Conservation (phyloP, 176 grass and related monocot genomes). For the Oryza longistaminata region DNA sequence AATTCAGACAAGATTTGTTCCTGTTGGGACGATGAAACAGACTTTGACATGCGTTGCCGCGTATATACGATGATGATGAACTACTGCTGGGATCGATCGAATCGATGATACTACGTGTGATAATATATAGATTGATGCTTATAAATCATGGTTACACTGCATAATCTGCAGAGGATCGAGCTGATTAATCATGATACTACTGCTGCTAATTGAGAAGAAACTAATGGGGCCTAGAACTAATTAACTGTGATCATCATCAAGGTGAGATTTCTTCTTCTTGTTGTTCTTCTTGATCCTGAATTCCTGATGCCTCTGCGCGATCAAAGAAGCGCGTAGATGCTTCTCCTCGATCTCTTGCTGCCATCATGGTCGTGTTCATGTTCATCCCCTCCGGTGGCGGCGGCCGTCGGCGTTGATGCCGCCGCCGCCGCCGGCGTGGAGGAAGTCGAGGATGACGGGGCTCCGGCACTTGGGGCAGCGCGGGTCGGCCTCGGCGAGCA, state of each 20-base stretch:
- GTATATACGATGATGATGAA: not conserved
- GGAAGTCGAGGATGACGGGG: conserved; percentile 72
- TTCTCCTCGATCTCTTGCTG: not conserved
- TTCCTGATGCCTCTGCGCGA: conserved; percentile 7
- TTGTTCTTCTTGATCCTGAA: conserved; percentile 13
- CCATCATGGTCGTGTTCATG: not conserved
- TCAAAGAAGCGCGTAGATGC: not conserved
- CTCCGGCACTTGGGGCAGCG: conserved; percentile 72
- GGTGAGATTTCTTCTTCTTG: not conserved
- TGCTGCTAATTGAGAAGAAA: not conserved
- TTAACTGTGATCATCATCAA: not conserved
- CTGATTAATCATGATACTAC: not conserved
- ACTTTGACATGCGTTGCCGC: not conserved
- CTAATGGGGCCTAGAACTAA: not conserved
- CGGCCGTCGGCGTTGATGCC: not conserved
- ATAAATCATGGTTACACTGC: conserved; percentile 61
- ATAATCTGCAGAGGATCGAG: not conserved
- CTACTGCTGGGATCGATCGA: not conserved
- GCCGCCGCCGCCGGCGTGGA: conserved; percentile 10
- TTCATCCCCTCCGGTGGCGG: conserved; percentile 41
- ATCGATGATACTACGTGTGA: not conserved
- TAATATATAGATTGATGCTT: not conserved
- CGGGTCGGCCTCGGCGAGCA: conserved; percentile 73
- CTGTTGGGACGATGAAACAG: too few species aligned
- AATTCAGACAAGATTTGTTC: not conserved